Evolutionary conservation across 768 basidiomycete genomes (phyloP).

Genomic region (Albatrellus ellisii): DNA sequence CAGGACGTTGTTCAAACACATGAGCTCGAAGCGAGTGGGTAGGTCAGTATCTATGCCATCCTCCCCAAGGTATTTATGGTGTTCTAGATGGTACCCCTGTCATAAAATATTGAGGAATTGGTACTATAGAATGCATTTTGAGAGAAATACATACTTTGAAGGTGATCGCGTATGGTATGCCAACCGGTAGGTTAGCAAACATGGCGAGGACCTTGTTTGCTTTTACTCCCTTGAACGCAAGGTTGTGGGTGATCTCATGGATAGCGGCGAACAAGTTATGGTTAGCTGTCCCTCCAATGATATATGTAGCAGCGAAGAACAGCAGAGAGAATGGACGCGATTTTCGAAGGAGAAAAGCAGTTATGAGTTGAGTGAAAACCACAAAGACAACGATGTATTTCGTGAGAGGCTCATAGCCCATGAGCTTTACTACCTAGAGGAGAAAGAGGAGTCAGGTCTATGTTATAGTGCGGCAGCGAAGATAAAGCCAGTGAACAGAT

Average conservation of each 20-base stretch:
- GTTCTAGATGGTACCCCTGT: slow-evolving; percentile 87
- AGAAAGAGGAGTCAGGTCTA: no score
- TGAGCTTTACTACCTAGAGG: slow-evolving; percentile 78
- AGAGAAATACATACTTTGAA: slow-evolving; percentile 58
- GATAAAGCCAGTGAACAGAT: no score
- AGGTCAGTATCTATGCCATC: slow-evolving; percentile 96
- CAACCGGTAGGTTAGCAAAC: slow-evolving; percentile 87
- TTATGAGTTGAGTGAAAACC: slow-evolving; percentile 57
- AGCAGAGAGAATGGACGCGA: slow-evolving; percentile 52
- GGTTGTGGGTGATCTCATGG: slow-evolving; percentile 97
- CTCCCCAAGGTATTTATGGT: slow-evolving; percentile 91
- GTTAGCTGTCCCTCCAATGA: slow-evolving; percentile 87
- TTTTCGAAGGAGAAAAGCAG: slow-evolving; percentile 54
- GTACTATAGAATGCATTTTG: not conserved
- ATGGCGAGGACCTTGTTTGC: slow-evolving; percentile 85
- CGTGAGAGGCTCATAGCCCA: slow-evolving; percentile 90
- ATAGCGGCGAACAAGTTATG: slow-evolving; percentile 98
- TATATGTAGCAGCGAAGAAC: slow-evolving; percentile 73
- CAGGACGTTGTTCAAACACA: slow-evolving; percentile 86
- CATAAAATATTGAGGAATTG: not conserved
- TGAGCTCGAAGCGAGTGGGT: slow-evolving; percentile 74
- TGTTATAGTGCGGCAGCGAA: no score
- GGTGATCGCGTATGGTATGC: slow-evolving; percentile 85
- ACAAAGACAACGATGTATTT: slow-evolving; percentile 83
- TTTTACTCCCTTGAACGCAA: slow-evolving; percentile 74